Base-by-base conservation (phyloP, 139 green algal genomes). In the Volvox reticuliferus region DNA sequence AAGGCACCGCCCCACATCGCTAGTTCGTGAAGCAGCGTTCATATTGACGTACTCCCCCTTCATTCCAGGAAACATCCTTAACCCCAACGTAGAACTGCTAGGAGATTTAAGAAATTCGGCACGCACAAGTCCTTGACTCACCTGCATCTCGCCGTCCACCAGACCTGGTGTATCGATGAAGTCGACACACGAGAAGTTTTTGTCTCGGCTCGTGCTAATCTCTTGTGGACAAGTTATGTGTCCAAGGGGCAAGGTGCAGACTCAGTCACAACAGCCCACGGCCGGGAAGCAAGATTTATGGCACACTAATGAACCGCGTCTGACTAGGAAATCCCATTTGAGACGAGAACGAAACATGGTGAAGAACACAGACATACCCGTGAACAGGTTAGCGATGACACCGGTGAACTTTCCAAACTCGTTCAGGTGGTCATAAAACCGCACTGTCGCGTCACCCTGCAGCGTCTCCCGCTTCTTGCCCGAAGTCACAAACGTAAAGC, bases 111-210 rank as follows among this genome's bases (percentile, higher is more conserved):
- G 44, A 9, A 55, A 55, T 55, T 9, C 44, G 5, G 5, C 44
- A 9, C 44, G 44, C 44, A 14, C 44, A 55, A 55, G 44, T 55
- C 5, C 44, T 55, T 5, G 44, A 55, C 9, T n/a, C 82, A 95
- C 93, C 90, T 96, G 91, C 93, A 97, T 96, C 30, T 96, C 94
- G 5, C 96, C 96, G 79, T 97, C 96, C 79, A 96, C 96, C 44
- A 96, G 91, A 26, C 93, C 96, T 6, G 92, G 96, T n/a, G 93
- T 96, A 89, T 96, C 95, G 28, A 97, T 92, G 83, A 97, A 93
- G 89, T 97, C 95, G 0, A 95, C 91, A 75, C 91, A 95, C 0
- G 82, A 84, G 88, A 97, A 97, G 88, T 95, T 95, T 71, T 94
- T 93, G 73, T 96, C 96, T 85, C 95, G 96, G 92, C 90, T 95